A percentile compares a stretch with the other conserved stretches of the same genome.
Evolutionary conservation across 352 stramenopile genomes (phyloP).

Genomic region (Thalassiosira mediterranea): DNA sequence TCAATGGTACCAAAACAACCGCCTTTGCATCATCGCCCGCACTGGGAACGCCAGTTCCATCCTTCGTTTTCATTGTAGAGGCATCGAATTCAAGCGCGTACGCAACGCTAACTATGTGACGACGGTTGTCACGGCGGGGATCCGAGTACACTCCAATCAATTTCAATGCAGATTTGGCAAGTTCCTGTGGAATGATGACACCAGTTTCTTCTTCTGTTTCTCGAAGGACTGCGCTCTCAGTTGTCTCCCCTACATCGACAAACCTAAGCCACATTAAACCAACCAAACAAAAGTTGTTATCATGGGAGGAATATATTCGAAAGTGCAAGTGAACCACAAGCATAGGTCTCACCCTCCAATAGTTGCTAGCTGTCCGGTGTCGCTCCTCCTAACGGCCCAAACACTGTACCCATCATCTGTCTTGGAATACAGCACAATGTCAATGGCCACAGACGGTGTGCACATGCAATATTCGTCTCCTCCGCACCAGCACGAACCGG

Average conservation of each 20-base stretch:
- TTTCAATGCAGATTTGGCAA: constrained; percentile 44
- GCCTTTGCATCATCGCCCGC: constrained; percentile 82
- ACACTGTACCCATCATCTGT: constrained; percentile 58
- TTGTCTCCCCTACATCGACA: constrained; percentile 75
- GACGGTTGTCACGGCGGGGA: constrained; percentile 81
- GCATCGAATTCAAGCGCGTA: constrained; percentile 67
- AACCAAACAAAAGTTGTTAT: no score
- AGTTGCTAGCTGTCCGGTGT: constrained; percentile 84
- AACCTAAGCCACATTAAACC: no score
- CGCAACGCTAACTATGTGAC: constrained; percentile 74
- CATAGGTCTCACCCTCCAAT: constrained; percentile 75
- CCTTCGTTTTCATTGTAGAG: constrained; percentile 36
- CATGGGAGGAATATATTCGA: no score
- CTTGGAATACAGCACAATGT: constrained; percentile 82
- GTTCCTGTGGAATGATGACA: constrained; percentile 52
- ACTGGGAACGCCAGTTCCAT: constrained; percentile 48
- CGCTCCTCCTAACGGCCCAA: constrained; percentile 80
- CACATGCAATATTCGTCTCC: constrained; percentile 86
- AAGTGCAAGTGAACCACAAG: no score
- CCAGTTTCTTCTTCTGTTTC: constrained; percentile 83
- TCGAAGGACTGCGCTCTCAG: constrained; percentile 66
- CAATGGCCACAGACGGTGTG: constrained; percentile 85
- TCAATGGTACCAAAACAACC: constrained; percentile 63
- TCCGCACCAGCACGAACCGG: constrained; percentile 84
- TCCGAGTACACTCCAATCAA: constrained; percentile 84